Evolutionary conservation across 2,329 filamentous ascomycete genomes (phyloP).

Genomic region (Alternaria sp.): DNA sequence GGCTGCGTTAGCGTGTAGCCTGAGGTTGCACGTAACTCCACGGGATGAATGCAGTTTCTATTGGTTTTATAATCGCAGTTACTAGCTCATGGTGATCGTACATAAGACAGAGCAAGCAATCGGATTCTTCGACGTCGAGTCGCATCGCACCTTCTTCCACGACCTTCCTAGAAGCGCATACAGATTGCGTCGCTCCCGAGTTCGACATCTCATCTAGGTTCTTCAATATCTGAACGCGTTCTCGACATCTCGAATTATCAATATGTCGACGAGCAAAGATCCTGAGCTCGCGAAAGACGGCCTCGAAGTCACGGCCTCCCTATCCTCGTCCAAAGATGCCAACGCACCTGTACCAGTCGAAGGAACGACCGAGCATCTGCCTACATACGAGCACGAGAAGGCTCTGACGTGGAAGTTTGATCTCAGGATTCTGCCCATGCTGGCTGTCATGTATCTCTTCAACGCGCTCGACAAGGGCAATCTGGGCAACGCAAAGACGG

Average conservation of each 20-base stretch:
- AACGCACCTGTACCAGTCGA: conserved; percentile 33
- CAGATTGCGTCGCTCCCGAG: not conserved
- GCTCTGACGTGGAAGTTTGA: conserved; percentile 65
- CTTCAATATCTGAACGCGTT: not conserved
- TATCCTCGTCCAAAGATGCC: conserved; percentile 37
- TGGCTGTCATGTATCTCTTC: conserved; percentile 69
- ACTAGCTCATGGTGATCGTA: conserved; percentile 2
- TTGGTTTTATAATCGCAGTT: conserved; percentile 2
- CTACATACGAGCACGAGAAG: conserved; percentile 49
- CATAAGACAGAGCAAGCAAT: conserved; percentile 13
- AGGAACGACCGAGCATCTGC: conserved; percentile 45
- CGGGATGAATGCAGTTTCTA: conserved; percentile 20
- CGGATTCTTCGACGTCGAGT: not conserved
- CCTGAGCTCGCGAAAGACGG: conserved; percentile 42
- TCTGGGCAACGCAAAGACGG: conserved; percentile 57
- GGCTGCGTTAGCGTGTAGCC: conserved; percentile 3
- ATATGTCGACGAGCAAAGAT: conserved; percentile 38
- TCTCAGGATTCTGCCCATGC: conserved; percentile 63
- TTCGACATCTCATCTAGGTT: not conserved
- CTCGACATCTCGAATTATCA: conserved; percentile 1
- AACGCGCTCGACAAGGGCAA: conserved; percentile 53
- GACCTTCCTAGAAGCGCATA: not conserved
- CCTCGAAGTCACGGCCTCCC: conserved; percentile 40
- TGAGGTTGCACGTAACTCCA: conserved; percentile 25
- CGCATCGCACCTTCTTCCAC: not conserved